Conservation (phyloP, 129 eudicot genomes). For the Smallanthus sonchifolius region DNA sequence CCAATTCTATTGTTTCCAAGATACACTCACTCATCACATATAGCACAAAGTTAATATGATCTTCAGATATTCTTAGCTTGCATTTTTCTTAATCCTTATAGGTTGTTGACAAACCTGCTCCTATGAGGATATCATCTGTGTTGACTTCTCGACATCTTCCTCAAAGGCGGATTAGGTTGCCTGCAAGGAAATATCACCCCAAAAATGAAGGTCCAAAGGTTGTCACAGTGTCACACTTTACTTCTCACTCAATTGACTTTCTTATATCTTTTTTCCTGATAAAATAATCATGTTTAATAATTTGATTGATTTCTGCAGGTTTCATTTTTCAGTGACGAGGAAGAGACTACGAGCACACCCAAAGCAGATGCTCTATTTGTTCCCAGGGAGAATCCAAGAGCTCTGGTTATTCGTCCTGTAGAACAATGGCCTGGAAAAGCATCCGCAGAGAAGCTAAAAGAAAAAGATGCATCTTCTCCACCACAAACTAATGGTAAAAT, state of each 20-base stretch:
- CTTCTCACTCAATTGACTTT: not conserved
- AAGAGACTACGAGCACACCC: slow-evolving; percentile 77
- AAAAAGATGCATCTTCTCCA: slow-evolving; percentile 31
- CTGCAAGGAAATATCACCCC: slow-evolving; percentile 90
- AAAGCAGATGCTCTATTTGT: slow-evolving; percentile 94
- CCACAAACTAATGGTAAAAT: slow-evolving; percentile 61
- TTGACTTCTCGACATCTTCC: slow-evolving; percentile 93
- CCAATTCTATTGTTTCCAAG: not conserved
- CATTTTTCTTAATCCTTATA: slow-evolving; percentile 7
- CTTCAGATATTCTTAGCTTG: not conserved
- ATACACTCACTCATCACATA: not conserved
- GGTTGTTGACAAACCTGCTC: slow-evolving; percentile 96
- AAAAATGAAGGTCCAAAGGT: slow-evolving; percentile 84
- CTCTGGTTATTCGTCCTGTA: slow-evolving; percentile 80
- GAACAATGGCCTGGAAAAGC: slow-evolving; percentile 75
- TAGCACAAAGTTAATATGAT: not conserved
- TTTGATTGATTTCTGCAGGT: slow-evolving; percentile 43
- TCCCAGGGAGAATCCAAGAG: slow-evolving; percentile 98
- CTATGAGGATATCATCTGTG: slow-evolving; percentile 75
- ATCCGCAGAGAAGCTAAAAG: slow-evolving; percentile 45
- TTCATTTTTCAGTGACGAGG: slow-evolving; percentile 82
- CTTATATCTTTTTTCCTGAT: not conserved
- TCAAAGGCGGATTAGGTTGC: slow-evolving; percentile 82
- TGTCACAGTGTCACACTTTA: not conserved
- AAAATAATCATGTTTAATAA: slow-evolving; percentile 1